phyloP scores from a whole-genome alignment of 257 asterid genomes.

The Buddleja alternifolia region DNA sequence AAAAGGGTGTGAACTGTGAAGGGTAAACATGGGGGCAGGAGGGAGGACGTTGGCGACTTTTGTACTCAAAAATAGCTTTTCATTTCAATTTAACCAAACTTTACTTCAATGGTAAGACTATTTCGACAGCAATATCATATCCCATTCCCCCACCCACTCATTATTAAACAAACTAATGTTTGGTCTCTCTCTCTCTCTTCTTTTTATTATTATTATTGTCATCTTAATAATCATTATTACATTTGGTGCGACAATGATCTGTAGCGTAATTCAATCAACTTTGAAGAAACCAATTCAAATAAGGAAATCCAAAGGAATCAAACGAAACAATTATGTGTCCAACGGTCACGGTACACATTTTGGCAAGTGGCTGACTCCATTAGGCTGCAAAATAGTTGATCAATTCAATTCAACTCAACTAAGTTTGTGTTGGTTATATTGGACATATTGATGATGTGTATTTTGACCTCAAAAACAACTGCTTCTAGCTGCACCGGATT shows the following conservation, averaged over 20 bases:
- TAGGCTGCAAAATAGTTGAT: background rate
- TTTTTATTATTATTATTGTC: too few species aligned
- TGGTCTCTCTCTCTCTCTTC: constrained; percentile 36
- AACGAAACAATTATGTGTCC: constrained; percentile 17
- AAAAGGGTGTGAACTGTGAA: too few species aligned
- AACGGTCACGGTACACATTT: constrained; percentile 31
- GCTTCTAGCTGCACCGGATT: too few species aligned
- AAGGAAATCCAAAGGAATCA: background rate
- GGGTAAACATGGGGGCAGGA: too few species aligned
- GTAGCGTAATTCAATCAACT: constrained; percentile 30
- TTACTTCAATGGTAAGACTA: constrained; percentile 68
- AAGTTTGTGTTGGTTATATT: too few species aligned
- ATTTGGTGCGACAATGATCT: constrained; percentile 36
- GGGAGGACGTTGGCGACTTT: constrained; percentile 48
- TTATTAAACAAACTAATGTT: constrained; percentile 46
- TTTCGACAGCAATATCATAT: constrained; percentile 38
- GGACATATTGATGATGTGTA: too few species aligned
- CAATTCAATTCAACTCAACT: constrained; percentile 2
- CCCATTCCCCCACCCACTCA: constrained; percentile 42
- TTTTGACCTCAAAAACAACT: too few species aligned
- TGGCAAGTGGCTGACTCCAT: background rate
- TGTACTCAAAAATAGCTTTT: constrained; percentile 47
- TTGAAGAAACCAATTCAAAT: background rate
- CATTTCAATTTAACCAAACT: constrained; percentile 48
- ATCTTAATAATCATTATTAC: constrained; percentile 23